A percentile compares a stretch with the other conserved stretches of the same genome.
phyloP scores from a whole-genome alignment of 495 filamentous ascomycete genomes.

The Hyaloscypha hepaticicola region DNA sequence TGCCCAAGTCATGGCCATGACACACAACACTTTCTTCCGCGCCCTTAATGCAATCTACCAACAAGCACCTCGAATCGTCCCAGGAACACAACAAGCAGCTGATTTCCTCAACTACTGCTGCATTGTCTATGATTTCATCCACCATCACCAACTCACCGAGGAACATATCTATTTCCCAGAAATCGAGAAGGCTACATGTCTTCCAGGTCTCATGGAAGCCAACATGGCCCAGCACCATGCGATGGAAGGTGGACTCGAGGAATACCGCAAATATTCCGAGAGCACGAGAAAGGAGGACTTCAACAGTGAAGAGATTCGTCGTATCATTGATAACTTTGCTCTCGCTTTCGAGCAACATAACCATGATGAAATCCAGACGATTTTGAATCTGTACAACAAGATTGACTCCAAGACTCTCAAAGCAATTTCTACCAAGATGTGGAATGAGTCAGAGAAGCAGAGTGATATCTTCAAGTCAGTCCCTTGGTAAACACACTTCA shows the following conservation, averaged over 20 bases:
- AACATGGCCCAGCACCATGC: constrained; percentile 41
- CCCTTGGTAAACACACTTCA: background rate
- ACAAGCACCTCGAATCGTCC: constrained; percentile 27
- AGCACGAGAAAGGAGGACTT: constrained; percentile 27
- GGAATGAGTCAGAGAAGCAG: constrained; percentile 6
- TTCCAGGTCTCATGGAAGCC: constrained; percentile 37
- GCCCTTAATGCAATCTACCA: constrained; percentile 33
- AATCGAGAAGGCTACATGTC: constrained; percentile 34
- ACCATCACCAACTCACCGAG: constrained; percentile 39
- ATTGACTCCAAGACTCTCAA: constrained; percentile 14
- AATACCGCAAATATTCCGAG: constrained; percentile 36
- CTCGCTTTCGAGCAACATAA: constrained; percentile 35
- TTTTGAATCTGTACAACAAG: constrained; percentile 21
- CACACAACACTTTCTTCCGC: constrained; percentile 34
- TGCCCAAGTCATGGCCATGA: constrained; percentile 27
- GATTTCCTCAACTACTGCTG: constrained; percentile 18
- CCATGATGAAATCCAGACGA: constrained; percentile 36
- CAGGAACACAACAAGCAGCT: constrained; percentile 15
- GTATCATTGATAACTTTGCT: constrained; percentile 40
- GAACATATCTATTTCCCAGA: constrained; percentile 39
- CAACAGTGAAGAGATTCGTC: constrained; percentile 33
- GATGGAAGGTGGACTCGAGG: constrained; percentile 33
- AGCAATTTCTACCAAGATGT: constrained; percentile 2
- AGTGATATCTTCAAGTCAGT: constrained; percentile 28
- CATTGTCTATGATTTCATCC: constrained; percentile 29